Evolutionary conservation across 495 filamentous ascomycete species (phyloP).

Genomic region (Xanthoparmelia taractica): DNA sequence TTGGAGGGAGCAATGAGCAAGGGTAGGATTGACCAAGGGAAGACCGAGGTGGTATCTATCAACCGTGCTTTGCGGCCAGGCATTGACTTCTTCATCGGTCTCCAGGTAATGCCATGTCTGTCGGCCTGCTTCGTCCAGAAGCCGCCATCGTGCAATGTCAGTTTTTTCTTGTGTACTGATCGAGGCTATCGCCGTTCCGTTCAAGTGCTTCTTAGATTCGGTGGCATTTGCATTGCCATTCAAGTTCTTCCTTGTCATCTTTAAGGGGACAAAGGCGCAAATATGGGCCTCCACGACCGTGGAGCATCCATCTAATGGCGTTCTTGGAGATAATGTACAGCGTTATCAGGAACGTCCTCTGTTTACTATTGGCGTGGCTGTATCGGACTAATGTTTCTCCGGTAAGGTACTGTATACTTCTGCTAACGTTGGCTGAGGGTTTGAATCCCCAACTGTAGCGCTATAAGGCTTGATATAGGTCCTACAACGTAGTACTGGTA

Average conservation of each 20-base stretch:
- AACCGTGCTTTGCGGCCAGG: slow-evolving; percentile 77
- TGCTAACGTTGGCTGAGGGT: too few species aligned
- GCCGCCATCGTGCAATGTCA: slow-evolving; percentile 74
- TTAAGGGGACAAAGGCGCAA: neutral
- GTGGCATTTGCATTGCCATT: slow-evolving; percentile 20
- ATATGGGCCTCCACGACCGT: neutral
- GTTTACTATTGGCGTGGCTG: too few species aligned
- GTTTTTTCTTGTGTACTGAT: slow-evolving; percentile 39
- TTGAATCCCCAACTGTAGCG: too few species aligned
- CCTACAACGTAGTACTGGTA: neutral
- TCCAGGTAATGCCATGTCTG: slow-evolving; percentile 93
- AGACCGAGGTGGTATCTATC: slow-evolving; percentile 82
- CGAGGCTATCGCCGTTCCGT: slow-evolving; percentile 8
- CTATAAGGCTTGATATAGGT: too few species aligned
- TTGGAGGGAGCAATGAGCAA: slow-evolving; percentile 1
- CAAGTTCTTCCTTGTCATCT: neutral
- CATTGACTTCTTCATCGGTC: slow-evolving; percentile 60
- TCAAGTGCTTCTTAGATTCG: neutral
- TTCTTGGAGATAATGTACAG: neutral
- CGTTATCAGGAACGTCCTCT: too few species aligned
- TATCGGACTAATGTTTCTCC: too few species aligned
- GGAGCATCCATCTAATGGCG: neutral
- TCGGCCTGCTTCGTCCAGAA: slow-evolving; percentile 71
- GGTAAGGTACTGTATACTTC: too few species aligned
- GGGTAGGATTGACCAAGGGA: slow-evolving; percentile 42